Evolutionary conservation across 1,284 basidiomycete species (phyloP), one percentile per base, ranked within the genome.

Genomic region (Anthracocystis walkeri): DNA sequence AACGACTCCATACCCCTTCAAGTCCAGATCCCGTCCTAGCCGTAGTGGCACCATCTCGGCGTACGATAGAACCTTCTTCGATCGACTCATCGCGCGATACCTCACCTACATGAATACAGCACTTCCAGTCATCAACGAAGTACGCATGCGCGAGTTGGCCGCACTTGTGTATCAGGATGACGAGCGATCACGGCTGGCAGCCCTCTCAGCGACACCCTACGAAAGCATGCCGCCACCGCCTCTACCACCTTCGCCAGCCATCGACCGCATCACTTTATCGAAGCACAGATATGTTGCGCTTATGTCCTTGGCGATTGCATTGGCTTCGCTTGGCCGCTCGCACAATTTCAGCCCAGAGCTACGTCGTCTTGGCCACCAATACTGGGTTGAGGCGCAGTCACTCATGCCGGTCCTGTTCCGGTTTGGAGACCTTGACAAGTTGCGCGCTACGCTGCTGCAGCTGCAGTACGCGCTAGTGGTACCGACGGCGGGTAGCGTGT

Each of bases 301-400:
- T 12, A 77, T 77, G 75, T 42, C 56, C 2, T 46, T 77, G 23
- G 53, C 75, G 2, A 66, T 77, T 18, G 69, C 75, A 8, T 31
- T 73, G 16, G 75, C 69, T 8, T 77, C 75, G 4, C 62, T 77
- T 3, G 56, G 68, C 10, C 65, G 70, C 7, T 68, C 68, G n/a
- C 68, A 72, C 35, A 71, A 76, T 41, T 76, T 68, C 49, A 76
- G 74, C 52, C 70, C 74, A 1, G 74, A 76, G 46, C 65, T 76
- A 16, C 58, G 65, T 16, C 56, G 69, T 11, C 53, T 76, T 0
- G 74, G 68, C 1, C 64, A 72, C 35, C 69, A 76, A 38, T 71
- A 68, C 35, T 76, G 74, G 74, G 41, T 48, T 7, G 68, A 72
- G 44, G 74, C 65, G 20, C 68, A 72, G 35, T 58, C 61, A 8